Evolutionary conservation across 1,284 basidiomycete species (phyloP), one percentile per base, ranked within the genome.

Genomic region (Fomitopsis palustris): DNA sequence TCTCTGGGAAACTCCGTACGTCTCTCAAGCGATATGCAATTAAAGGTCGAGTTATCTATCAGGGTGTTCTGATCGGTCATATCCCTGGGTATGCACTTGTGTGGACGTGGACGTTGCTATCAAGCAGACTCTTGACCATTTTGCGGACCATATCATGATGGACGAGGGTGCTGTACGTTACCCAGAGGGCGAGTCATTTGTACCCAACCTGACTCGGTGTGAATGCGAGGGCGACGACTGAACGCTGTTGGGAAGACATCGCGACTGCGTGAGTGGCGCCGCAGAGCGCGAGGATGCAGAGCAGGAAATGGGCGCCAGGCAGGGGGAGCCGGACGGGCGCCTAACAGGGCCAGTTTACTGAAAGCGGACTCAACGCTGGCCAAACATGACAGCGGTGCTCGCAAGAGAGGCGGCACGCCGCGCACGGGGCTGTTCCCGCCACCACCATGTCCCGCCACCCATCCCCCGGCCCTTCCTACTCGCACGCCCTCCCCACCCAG

Each of bases 391-490:
- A 65, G 64, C 65, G 60, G 56, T 61, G 59, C 60, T 60, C 56
- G 62, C 60, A 61, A 63, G 59, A 62, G 53, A 57, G 59, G 55
- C 53, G 49, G 59, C 52, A 56, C 62, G 61, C 57, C 62, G 58
- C 62, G 47, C 58, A 54, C 54, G 31, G 55, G 58, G 47, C 61
- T 64, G 60, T 55, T 33, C 51, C 56, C 60, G 55, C 61, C 55
- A 54, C 67, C 67, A 67, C 63, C 70, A 75, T 75, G 74, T 72
- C 73, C 56, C 72, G 71, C 57, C 74, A 74, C 25, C 72, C 69
- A n/a, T 71, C 74, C 41, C 74, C 74, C 54, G 65, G 61, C 55
- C 72, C 69, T 54, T 68, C 64, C 54, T 62, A 42, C 54, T 45
- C 49, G 42, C 45, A 47, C 29, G 45, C 25, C 23, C 43, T 45